phyloP scores from a whole-genome alignment of 1,284 basidiomycete species.

The Singerocomus inundabilis region DNA sequence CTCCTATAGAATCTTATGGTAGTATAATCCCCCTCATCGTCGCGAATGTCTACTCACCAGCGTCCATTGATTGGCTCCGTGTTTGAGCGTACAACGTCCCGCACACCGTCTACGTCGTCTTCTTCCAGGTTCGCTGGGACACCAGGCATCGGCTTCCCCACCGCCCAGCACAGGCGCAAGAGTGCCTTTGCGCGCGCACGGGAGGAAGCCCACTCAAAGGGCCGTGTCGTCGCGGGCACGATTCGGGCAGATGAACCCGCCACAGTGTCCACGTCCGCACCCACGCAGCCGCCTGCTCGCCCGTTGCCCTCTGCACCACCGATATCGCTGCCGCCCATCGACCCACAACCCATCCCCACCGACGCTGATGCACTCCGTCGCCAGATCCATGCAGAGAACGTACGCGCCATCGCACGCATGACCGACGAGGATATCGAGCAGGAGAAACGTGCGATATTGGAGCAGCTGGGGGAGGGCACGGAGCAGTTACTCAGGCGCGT shows the following conservation, averaged over 20 bases:
- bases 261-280: too few relatives aligned
- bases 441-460: conserved; percentile 49
- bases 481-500: conserved; percentile 47
- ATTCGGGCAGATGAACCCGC: too few relatives aligned
- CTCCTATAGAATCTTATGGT: too few relatives aligned
- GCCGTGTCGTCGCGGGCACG: background rate
- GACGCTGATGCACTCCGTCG: conserved; percentile 20
- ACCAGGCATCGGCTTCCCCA: conserved; percentile 52
- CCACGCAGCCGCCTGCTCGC: background rate
- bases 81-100: conserved; percentile 49
- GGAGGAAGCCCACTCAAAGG: conserved; percentile 35
- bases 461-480: conserved; percentile 52
- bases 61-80: conserved; percentile 53
- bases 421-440: conserved; percentile 40
- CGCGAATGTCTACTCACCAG: conserved; percentile 22
- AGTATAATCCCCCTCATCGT: background rate
- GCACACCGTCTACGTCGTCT: conserved; percentile 31
- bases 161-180: conserved; percentile 56
- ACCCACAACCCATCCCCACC: conserved; percentile 19
- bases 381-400: conserved; percentile 44
- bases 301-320: background rate
- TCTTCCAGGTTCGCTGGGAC: conserved; percentile 28
- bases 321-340: background rate
- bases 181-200: conserved; percentile 58
- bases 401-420: conserved; percentile 43